Percentiles rank a stretch among this genome's conserved stretches.
Conservation (phyloP, 2,329 filamentous ascomycete genomes). For the Colletotrichum ledebouriae region DNA sequence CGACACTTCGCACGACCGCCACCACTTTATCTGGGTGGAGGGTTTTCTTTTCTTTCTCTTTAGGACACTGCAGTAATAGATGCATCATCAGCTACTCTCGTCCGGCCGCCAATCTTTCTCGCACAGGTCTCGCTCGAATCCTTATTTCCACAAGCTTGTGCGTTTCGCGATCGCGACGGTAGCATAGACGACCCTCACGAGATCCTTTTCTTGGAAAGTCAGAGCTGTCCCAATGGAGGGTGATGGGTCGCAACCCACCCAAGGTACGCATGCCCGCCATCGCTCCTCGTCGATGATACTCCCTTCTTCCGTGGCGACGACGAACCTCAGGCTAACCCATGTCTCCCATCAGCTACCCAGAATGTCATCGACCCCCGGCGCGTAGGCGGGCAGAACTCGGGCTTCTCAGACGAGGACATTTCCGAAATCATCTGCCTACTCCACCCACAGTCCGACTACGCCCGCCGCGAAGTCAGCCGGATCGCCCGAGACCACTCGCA, state of each 20-base stretch:
- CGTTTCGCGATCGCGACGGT: slow-evolving; percentile 23
- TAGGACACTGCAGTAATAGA: slow-evolving; percentile 30
- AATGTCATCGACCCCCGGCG: slow-evolving; percentile 85
- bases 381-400: slow-evolving; percentile 83
- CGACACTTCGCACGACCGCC: slow-evolving; percentile 5
- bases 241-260: slow-evolving; percentile 56
- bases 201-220: slow-evolving; percentile 17
- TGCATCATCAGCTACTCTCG: slow-evolving; percentile 31
- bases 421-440: slow-evolving; percentile 92
- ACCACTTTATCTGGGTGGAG: background rate
- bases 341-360: slow-evolving; percentile 74
- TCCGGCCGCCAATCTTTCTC: slow-evolving; percentile 6
- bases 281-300: background rate
- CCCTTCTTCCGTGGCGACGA: background rate
- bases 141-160: slow-evolving; percentile 4
- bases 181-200: slow-evolving; percentile 37
- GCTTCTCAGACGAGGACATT: slow-evolving; percentile 84
- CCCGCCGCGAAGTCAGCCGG: slow-evolving; percentile 76
- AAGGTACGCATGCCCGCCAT: slow-evolving; percentile 50
- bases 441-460: slow-evolving; percentile 80
- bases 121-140: slow-evolving; percentile 8
- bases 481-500: slow-evolving; percentile 63
- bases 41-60: background rate
- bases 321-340: slow-evolving; percentile 37
- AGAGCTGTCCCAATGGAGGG: slow-evolving; percentile 55